A percentile compares a stretch with the other conserved stretches of the same genome.
phyloP scores from a whole-genome alignment of 192 early-diverging fungal species.

The Paraglomus brasilianum region DNA sequence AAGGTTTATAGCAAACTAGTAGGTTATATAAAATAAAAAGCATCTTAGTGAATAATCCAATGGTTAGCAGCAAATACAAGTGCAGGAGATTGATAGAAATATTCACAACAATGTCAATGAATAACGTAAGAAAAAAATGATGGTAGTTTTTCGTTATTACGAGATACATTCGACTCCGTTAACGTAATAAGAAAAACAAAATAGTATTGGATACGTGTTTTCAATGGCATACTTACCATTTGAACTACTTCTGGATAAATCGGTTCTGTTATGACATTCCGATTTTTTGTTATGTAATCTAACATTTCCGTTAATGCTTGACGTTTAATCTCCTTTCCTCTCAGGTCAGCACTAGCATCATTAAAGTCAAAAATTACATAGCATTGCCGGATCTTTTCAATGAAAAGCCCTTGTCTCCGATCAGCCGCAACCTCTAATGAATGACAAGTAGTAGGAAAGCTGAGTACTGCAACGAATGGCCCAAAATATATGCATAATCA shows the following conservation, averaged over 20 bases:
- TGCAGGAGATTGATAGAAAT: too few relatives aligned
- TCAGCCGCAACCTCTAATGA: slow-evolving; percentile 69
- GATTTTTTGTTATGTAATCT: slow-evolving; percentile 88
- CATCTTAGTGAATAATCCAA: too few relatives aligned
- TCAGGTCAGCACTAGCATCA: slow-evolving; percentile 82
- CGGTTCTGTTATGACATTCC: slow-evolving; percentile 84
- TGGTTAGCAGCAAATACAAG: too few relatives aligned
- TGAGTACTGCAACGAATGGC: neutral
- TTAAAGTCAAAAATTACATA: slow-evolving; percentile 94
- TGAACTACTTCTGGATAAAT: slow-evolving; percentile 91
- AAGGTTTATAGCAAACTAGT: slow-evolving; percentile 87
- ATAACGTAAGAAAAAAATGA: too few relatives aligned
- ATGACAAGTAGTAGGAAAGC: neutral
- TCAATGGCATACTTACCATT: slow-evolving; percentile 84
- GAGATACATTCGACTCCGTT: too few relatives aligned
- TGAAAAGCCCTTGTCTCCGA: slow-evolving; percentile 85
- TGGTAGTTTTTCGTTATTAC: too few relatives aligned
- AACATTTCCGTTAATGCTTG: slow-evolving; percentile 87
- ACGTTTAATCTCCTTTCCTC: slow-evolving; percentile 96
- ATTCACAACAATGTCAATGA: too few relatives aligned
- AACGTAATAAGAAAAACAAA: too few relatives aligned
- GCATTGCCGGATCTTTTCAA: slow-evolving; percentile 92
- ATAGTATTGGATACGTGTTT: neutral
- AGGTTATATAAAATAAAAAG: neutral
- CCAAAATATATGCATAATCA: neutral